Conservation (phyloP, 352 stramenopile genomes). For the Pythium aphanidermatum region DNA sequence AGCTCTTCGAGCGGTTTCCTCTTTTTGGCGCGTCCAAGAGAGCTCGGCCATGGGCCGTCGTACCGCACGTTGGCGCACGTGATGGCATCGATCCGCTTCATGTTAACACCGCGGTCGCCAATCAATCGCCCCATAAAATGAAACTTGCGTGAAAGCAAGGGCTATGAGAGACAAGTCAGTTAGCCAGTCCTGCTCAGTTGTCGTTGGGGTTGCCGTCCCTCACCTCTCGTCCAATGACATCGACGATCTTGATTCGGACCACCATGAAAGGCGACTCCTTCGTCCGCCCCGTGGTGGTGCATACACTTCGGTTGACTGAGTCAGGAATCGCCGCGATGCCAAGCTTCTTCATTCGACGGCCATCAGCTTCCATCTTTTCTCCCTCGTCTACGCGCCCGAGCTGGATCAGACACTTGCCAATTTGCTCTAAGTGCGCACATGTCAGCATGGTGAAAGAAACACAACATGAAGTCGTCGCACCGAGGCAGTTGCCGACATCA, state of each 20-base stretch:
- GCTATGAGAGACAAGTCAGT: constrained; percentile 18
- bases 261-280: constrained; percentile 2
- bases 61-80: constrained; percentile 19
- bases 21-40: background rate
- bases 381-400: constrained; percentile 52
- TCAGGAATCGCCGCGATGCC: constrained; percentile 14
- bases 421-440: constrained; percentile 46
- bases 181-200: too few relatives aligned
- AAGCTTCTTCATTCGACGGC: constrained; percentile 52
- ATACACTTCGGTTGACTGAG: background rate
- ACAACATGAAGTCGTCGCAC: too few relatives aligned
- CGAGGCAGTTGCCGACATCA: constrained; percentile 67
- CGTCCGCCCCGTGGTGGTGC: background rate
- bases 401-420: constrained; percentile 56
- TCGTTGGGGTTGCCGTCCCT: too few relatives aligned
- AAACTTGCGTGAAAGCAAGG: constrained; percentile 39
- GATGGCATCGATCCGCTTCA: constrained; percentile 57
- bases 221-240: constrained; percentile 14
- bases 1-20: constrained; percentile 1
- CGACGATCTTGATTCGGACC: constrained; percentile 6
- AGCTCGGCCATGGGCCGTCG: constrained; percentile 26
- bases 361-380: constrained; percentile 36
- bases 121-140: constrained; percentile 60
- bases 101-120: constrained; percentile 51
- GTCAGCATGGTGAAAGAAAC: too few relatives aligned